Base-by-base conservation (phyloP, 257 asterid species). In the Lithospermum erythrorhizon region DNA sequence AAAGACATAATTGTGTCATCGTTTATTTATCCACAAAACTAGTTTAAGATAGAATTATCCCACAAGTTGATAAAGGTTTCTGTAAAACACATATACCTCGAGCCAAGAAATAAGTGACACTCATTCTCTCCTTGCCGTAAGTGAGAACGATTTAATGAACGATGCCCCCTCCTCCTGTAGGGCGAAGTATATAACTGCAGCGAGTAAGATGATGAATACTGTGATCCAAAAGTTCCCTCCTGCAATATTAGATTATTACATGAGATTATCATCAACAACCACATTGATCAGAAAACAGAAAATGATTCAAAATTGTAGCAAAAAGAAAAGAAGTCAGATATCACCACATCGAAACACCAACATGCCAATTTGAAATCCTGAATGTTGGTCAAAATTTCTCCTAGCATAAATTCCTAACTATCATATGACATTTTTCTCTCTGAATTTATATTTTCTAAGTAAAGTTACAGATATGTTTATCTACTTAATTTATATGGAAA, bases 161-260 rank as follows among this genome's bases (percentile, higher is more conserved):
- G 17, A 65, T 57, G 35, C 74, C 78, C 21, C 45, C 45, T 11
- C 17, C 49, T 72, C 61, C 76, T 20, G 57, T 67, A 61, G 70
- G 15, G 78, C 80, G 58, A 78, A 74, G 66, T 73, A 89, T 27
- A 77, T 72, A 59, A 84, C 88, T 21, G 81, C 53, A 6, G 95
- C 95, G 17, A 84, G 53, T 58, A 87, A 35, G 59, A 84, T 64
- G 69, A 87, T 53, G 14, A 89, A 57, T 52, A 87, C 58, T 32
- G 84, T 59, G 53, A 82, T 75, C 94, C 94, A 82, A 79, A 79
- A 57, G 69, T 53, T 80, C 66, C 68, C 52, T 63, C 94, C 97
- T 87, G 95, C 76, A 78, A 73, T 48, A 58, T 60, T 11, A 41
- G 4, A 67, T 56, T 45, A 64, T 23, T 4, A 0, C 35, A 59